Base-by-base conservation (phyloP, 352 stramenopile genomes). In the Halophytophthora batemanensis region DNA sequence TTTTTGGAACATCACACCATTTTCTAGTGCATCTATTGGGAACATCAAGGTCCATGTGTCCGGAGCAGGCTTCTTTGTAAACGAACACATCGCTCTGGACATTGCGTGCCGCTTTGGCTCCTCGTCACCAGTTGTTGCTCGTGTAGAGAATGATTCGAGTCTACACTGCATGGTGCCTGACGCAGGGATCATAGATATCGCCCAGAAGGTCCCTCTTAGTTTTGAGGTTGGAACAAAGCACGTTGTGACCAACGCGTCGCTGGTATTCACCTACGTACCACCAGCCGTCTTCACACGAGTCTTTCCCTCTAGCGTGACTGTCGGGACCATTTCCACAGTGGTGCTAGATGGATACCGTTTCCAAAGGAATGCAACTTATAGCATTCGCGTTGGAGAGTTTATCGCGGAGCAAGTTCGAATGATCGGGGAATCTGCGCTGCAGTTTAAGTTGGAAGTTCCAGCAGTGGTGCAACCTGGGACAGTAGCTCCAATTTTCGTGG, bases 31-130 rank as follows among this genome's bases (percentile, higher is more conserved):
- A 13, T 50, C 47, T 2, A 41, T 7, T 19, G 44, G 22, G 7
- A 39, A 28, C 21, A 34, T 44, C 2, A 18, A 38, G 43, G n/a
- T 74, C 37, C 35, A 64, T 2, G 43, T 76, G 1, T 29, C 1
- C 2, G 69, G 69, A 2, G 36, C 43, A 36, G 59, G 50, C 7
- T 79, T 76, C 22, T 29, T 57, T n/a, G 17, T 62, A 13, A 66
- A 59, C 34, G 45, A 44, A 2, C 62, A 12, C 14, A 23, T 19
- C 19, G 38, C 41, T 6, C 42, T 74, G 19, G 14, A 39, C 2
- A 45, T 74, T 19, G 23, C 34, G 14, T 73, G 64, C 33, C 31
- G 53, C 53, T 73, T 69, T 39, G 55, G 60, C 14, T 23, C 44
- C 28, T 50, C 41, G 13, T 19, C 33, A 15, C 45, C 34, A 2